phyloP scores from a whole-genome alignment of 2,329 filamentous ascomycete genomes.

The Phialophora tarda region DNA sequence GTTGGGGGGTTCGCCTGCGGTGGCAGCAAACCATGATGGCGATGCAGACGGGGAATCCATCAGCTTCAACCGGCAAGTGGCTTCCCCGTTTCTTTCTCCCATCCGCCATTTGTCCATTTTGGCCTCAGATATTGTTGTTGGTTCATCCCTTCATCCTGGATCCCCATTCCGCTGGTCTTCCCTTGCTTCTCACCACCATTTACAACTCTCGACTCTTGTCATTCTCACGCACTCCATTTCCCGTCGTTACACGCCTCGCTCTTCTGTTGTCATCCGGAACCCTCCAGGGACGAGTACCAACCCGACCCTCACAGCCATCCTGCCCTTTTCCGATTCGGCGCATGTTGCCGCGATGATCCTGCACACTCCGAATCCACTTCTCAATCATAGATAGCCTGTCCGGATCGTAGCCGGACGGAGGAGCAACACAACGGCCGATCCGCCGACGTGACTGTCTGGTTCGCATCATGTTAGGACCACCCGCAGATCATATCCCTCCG shows the following conservation, averaged over 20 bases:
- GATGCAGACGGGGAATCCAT: conserved; percentile 9
- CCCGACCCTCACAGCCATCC: not conserved
- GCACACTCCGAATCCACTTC: conserved; percentile 10
- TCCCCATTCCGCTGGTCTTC: conserved; percentile 16
- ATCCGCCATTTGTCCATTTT: conserved; percentile 25
- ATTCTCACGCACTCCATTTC: conserved; percentile 15
- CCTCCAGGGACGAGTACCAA: not conserved
- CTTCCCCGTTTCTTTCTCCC: conserved; percentile 23
- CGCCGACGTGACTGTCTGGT: not conserved
- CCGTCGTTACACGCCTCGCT: conserved; percentile 7
- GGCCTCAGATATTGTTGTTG: conserved; percentile 10
- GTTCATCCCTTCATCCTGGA: conserved; percentile 11
- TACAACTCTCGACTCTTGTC: conserved; percentile 13
- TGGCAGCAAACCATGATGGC: conserved; percentile 16
- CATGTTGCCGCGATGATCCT: conserved; percentile 29
- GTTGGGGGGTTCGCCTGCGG: not conserved
- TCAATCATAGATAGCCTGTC: conserved; percentile 22
- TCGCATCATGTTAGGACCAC: conserved; percentile 26
- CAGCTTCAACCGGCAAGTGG: conserved; percentile 5
- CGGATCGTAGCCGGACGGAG: conserved; percentile 21
- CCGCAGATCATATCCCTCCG: conserved; percentile 20
- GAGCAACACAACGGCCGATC: conserved; percentile 15
- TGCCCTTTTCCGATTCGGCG: conserved; percentile 5
- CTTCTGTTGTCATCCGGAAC: not conserved
- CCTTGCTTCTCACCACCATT: conserved; percentile 13